These are phyloP conservation scores for Kurtzmaniella natalensis DNA, from an alignment of 1,139 yeast genomes.

Conservation along the genomic window DNA sequence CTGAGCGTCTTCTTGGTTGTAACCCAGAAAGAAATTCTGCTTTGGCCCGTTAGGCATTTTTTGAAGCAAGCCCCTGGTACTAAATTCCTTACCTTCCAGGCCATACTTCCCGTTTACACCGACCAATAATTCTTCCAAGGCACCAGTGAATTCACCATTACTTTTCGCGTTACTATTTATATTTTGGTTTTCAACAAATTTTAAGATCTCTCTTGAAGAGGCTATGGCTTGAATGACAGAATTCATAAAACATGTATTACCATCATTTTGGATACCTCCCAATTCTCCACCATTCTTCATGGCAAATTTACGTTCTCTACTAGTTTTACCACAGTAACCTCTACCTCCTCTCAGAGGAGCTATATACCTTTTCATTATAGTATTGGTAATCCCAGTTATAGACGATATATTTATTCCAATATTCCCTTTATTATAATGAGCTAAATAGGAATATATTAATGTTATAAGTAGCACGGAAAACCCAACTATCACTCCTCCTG, in stretches of 20 bases:
- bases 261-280: conserved; percentile 86
- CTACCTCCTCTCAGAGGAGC: conserved; percentile 4
- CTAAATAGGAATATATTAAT: background rate
- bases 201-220: conserved; percentile 58
- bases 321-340: conserved; percentile 13
- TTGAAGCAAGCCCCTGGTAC: conserved; percentile 59
- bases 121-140: conserved; percentile 47
- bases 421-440: background rate
- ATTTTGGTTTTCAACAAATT: conserved; percentile 38
- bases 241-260: conserved; percentile 93
- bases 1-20: conserved; percentile 93
- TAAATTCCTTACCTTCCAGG: conserved; percentile 53
- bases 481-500: background rate
- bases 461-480: background rate
- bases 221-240: conserved; percentile 82
- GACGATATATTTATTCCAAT: too few relatives aligned
- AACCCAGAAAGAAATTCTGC: conserved; percentile 71
- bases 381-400: background rate
- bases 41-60: conserved; percentile 79
- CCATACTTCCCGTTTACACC: conserved; percentile 58
- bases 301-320: conserved; percentile 35
- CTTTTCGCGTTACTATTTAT: conserved; percentile 29
- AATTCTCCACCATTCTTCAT: conserved; percentile 61
- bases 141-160: conserved; percentile 46
- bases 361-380: background rate